Evolutionary conservation across 2,329 filamentous ascomycete species (phyloP), one percentile per base, ranked within the genome.

Genomic region (Colletotrichum liriopes): DNA sequence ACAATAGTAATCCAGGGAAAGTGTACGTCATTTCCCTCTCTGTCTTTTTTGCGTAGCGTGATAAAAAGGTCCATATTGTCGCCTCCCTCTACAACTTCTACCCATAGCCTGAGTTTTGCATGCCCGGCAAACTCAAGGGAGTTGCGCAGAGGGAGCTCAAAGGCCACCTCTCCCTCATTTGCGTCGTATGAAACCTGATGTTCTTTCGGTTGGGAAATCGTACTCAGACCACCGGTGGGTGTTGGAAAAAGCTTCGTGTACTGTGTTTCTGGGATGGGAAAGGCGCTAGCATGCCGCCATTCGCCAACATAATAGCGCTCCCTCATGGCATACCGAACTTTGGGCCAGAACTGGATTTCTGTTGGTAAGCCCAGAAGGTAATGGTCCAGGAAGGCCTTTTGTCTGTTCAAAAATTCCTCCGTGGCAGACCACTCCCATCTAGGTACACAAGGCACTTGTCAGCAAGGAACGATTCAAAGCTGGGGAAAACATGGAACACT

Each of bases 101-200:
- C 54, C 54, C 54, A 56, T 12, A 56, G 35, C 16, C n/a, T 41
- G 20, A 56, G 54, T 37, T 56, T 56, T 7, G 54, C 32, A 56
- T 56, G 54, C 18, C 54, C 54, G 35, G 29, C 54, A 56, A 56
- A 56, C 11, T 56, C 54, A 11, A 56, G 6, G 2, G 54, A 56
- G 54, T 56, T 39, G 6, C 32, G 54, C 12, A 47, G 20, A 47
- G 41, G 41, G 43, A 60, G 41, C 20, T 47, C 18, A 9, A 60
- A 47, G 20, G 18, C 18, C 6, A 47, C 41, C 20, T 47, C 58
- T 4, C 26, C 26, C 41, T 35, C 23, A 0, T 16, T 45, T 12
- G 26, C 26, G 29, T 60, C 41, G 6, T 47, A 16, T n/a, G 26
- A 47, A n/a, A n/a, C 12, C 8, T n/a, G 41, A 26, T 43, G 20